These are phyloP conservation scores for Galerina sulciceps DNA, from an alignment of 768 basidiomycete species.

Conservation along the genomic window DNA sequence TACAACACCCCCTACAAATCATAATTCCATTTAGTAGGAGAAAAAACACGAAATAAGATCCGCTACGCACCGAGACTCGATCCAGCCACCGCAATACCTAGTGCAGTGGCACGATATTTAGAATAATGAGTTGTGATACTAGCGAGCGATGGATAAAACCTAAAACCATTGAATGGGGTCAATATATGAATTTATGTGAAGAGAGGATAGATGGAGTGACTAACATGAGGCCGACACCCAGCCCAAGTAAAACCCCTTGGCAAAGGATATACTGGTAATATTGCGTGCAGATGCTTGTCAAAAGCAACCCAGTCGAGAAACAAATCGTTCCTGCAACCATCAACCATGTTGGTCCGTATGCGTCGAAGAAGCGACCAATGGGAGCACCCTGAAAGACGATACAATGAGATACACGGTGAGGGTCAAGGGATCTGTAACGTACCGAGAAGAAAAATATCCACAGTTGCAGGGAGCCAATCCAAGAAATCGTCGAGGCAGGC, in stretches of 20 bases:
- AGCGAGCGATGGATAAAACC: slow-evolving; percentile 73
- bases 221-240: slow-evolving; percentile 67
- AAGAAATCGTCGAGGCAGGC: slow-evolving; percentile 62
- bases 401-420: background rate
- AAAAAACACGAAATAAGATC: background rate
- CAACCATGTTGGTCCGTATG: slow-evolving; percentile 58
- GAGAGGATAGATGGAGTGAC: slow-evolving; percentile 26
- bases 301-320: slow-evolving; percentile 54
- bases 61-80: slow-evolving; percentile 57
- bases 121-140: slow-evolving; percentile 70
- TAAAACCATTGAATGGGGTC: slow-evolving; percentile 27
- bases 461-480: slow-evolving; percentile 73
- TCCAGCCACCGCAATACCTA: slow-evolving; percentile 75
- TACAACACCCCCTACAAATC: slow-evolving; percentile 61
- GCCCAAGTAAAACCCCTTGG: slow-evolving; percentile 69
- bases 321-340: slow-evolving; percentile 55
- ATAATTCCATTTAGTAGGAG: background rate
- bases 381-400: slow-evolving; percentile 53
- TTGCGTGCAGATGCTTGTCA: slow-evolving; percentile 59
- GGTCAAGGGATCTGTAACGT: slow-evolving; percentile 22
- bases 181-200: slow-evolving; percentile 2
- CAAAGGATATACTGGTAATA: slow-evolving; percentile 66
- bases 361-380: slow-evolving; percentile 64
- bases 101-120: slow-evolving; percentile 69
- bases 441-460: slow-evolving; percentile 76